Base-by-base conservation (phyloP, 2,329 filamentous ascomycete genomes). In the Madurella fahalii region DNA sequence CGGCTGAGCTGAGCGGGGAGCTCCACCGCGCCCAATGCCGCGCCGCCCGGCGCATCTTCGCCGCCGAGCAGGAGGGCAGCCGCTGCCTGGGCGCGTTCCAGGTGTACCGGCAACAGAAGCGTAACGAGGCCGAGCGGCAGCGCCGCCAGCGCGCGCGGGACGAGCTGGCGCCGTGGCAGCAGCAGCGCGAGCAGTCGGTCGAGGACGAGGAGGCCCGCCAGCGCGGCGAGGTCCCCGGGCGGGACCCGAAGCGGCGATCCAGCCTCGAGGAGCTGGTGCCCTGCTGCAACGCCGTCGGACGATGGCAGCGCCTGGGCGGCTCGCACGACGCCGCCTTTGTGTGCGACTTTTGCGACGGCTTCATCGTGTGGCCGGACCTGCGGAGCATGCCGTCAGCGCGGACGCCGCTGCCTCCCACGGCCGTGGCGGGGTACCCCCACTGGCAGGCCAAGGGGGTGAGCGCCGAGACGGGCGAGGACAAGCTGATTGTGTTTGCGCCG, bases 261-360 rank as follows among this genome's bases (percentile, higher is more conserved):
- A 67, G 63, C 46, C 66, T 77, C 15, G 77, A 81, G 54, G 79
- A 80, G 65, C 69, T 82, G 5, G 69, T 71, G 40, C 68, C 71
- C 31, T 68, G 72, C 20, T 83, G 80, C 67, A 79, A 79, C 60
- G 64, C 67, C 4, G 72, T 80, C 2, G 81, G 81, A n/a, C 71
- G 72, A 30, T 83, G 83, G 57, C 77, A 82, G 67, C 74, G 79
- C 13, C 77, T 83, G 50, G 78, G 75, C 41, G 76, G 81, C 12
- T 47, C 44, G 32, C 65, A 68, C 40, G 80, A 83, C 56, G 73
- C 82, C 46, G 80, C 77, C 8, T 84, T 83, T 61, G 72, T 82
- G 8, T 84, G 81, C 69, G 80, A 84, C 68, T 84, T 78, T 63
- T 84, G 81, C 68, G 80, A 83, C 63, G 81, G 81, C 2, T 79